Percentiles rank a stretch among this genome's conserved stretches.
Conservation (phyloP, 345 rosid genomes). For the Eucalyptus sp. region DNA sequence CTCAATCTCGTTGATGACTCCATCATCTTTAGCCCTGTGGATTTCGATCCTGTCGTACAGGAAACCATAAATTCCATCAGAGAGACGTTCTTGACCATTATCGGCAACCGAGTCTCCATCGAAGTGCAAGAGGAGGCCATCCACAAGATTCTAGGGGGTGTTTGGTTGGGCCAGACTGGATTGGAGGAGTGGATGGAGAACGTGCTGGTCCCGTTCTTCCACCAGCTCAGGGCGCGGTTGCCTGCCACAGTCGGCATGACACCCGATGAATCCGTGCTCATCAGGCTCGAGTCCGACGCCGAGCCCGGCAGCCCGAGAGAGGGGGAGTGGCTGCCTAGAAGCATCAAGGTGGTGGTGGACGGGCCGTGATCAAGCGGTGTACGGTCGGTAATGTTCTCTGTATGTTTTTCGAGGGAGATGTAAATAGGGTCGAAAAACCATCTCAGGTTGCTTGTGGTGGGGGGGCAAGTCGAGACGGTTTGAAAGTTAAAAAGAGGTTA, state of each 20-base stretch:
- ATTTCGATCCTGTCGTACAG: constrained; percentile 34
- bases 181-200: constrained; percentile 79
- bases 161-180: constrained; percentile 52
- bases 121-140: constrained; percentile 63
- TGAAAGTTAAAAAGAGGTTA: neutral
- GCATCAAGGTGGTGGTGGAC: constrained; percentile 40
- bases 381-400: neutral
- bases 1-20: constrained; percentile 41
- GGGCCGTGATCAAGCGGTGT: constrained; percentile 14
- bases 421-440: neutral
- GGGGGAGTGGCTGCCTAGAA: constrained; percentile 55
- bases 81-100: constrained; percentile 29
- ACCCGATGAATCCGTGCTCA: constrained; percentile 15
- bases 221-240: constrained; percentile 29
- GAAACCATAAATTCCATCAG: constrained; percentile 27
- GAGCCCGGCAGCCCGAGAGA: constrained; percentile 14
- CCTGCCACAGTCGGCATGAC: neutral
- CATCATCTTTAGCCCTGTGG: constrained; percentile 64
- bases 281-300: constrained; percentile 41
- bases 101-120: constrained; percentile 12
- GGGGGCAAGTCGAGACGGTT: neutral
- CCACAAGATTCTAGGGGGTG: constrained; percentile 54
- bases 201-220: constrained; percentile 59
- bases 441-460: neutral
- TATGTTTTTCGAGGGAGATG: neutral